phyloP scores from a whole-genome alignment of 768 basidiomycete species.

The Suillus sp. region DNA sequence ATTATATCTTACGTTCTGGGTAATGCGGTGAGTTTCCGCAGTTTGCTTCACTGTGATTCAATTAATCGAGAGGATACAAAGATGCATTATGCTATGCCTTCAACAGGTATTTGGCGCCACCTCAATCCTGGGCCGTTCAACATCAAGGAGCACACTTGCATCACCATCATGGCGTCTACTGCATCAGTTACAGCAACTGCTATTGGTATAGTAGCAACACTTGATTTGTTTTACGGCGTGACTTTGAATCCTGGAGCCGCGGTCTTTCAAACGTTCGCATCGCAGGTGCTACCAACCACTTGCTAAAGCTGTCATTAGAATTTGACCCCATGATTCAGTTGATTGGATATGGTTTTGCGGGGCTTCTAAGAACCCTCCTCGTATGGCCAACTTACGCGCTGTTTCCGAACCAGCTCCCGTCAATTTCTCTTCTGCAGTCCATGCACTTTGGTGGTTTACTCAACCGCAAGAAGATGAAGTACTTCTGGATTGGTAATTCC shows the following conservation, averaged over 20 bases:
- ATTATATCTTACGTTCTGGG: slow-evolving; percentile 59
- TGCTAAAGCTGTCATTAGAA: slow-evolving; percentile 21
- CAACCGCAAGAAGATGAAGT: slow-evolving; percentile 50
- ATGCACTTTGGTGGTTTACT: slow-evolving; percentile 53
- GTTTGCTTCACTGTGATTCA: background rate
- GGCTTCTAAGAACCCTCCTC: slow-evolving; percentile 45
- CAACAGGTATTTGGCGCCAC: slow-evolving; percentile 44
- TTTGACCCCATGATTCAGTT: slow-evolving; percentile 26
- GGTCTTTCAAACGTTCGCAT: slow-evolving; percentile 58
- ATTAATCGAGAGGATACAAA: slow-evolving; percentile 1
- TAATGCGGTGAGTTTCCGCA: slow-evolving; percentile 47
- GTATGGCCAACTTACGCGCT: slow-evolving; percentile 59
- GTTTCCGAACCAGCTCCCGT: slow-evolving; percentile 53
- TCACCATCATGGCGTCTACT: slow-evolving; percentile 62
- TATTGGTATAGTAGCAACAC: slow-evolving; percentile 60
- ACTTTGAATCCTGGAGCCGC: slow-evolving; percentile 51
- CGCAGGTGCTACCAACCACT: slow-evolving; percentile 36
- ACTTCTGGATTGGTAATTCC: slow-evolving; percentile 54
- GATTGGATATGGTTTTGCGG: slow-evolving; percentile 43
- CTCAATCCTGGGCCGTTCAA: slow-evolving; percentile 68
- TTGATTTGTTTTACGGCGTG: slow-evolving; percentile 57
- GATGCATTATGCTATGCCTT: slow-evolving; percentile 21
- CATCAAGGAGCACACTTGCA: slow-evolving; percentile 62
- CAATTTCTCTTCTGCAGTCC: slow-evolving; percentile 54
- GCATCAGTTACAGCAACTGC: slow-evolving; percentile 59